Conservation (phyloP, 139 green algal species). For the Diplosphaera chodatii region DNA sequence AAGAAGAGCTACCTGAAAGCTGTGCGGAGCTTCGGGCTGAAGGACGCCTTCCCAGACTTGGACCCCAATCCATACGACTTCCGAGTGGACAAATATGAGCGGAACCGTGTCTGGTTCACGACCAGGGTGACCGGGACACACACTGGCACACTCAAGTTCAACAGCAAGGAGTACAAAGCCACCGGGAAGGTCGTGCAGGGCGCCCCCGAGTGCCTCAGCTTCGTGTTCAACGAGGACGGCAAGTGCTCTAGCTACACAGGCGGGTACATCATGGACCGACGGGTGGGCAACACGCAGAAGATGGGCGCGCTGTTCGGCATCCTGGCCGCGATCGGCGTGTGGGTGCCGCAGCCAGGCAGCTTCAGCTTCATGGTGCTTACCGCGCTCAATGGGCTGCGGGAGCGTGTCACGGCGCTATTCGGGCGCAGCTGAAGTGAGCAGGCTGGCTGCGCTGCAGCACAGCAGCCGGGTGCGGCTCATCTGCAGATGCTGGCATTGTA, state of each 20-base stretch:
- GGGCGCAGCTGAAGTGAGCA: no score
- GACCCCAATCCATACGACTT: conserved; percentile 43
- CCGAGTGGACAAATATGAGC: conserved; percentile 55
- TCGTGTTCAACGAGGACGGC: conserved; percentile 60
- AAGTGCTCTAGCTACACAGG: conserved; percentile 51
- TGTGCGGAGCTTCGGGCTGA: conserved; percentile 41
- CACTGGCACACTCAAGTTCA: conserved; percentile 46
- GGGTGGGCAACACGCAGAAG: conserved; percentile 57
- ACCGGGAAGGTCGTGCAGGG: conserved; percentile 32
- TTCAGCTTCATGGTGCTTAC: conserved; percentile 16
- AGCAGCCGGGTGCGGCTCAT: no score
- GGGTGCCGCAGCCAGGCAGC: conserved; percentile 31
- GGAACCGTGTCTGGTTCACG: conserved; percentile 63
- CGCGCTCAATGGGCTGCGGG: background rate
- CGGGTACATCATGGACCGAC: conserved; percentile 39
- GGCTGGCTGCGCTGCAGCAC: no score
- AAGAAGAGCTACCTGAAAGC: conserved; percentile 40
- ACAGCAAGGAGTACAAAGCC: conserved; percentile 24
- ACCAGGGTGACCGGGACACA: conserved; percentile 41
- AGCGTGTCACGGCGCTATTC: background rate
- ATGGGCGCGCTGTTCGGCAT: conserved; percentile 67
- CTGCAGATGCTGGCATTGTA: no score
- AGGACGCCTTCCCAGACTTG: conserved; percentile 46
- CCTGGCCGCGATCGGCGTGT: conserved; percentile 45
- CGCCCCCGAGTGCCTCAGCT: conserved; percentile 37